Evolutionary conservation across 805 yeast species (phyloP).

Genomic region (Ogataea siamensis): DNA sequence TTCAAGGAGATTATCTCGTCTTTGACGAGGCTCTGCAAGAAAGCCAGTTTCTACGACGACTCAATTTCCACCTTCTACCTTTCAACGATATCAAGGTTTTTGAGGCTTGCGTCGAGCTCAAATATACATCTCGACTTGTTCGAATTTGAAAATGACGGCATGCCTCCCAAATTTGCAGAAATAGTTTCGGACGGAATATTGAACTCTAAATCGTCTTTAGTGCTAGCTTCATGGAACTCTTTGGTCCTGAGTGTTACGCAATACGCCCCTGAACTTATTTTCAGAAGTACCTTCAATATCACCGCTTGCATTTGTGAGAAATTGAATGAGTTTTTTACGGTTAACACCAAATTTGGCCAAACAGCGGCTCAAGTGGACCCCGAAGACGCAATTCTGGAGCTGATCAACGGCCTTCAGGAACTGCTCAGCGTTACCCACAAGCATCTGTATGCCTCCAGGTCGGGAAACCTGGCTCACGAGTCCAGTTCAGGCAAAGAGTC

Average conservation of each 20-base stretch:
- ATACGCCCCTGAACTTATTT: conserved; percentile 29
- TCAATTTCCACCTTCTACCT: conserved; percentile 26
- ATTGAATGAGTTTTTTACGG: conserved; percentile 24
- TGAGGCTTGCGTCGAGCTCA: conserved; percentile 27
- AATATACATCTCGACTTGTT: conserved; percentile 18
- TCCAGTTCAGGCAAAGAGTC: conserved; percentile 33
- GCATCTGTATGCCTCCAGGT: conserved; percentile 34
- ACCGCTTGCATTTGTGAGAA: conserved; percentile 30
- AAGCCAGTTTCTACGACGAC: conserved; percentile 9
- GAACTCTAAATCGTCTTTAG: conserved; percentile 22
- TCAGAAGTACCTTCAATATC: conserved; percentile 23
- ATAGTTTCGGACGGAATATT: conserved; percentile 28
- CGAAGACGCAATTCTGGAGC: conserved; percentile 43
- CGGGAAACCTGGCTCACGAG: conserved; percentile 20
- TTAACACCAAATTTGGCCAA: conserved; percentile 20
- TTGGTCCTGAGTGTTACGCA: conserved; percentile 24
- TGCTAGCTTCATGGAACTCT: conserved; percentile 29
- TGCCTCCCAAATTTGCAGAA: conserved; percentile 22
- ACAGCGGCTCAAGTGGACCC: conserved; percentile 20
- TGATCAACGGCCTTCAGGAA: conserved; percentile 62
- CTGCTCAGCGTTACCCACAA: conserved; percentile 59
- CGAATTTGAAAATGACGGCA: conserved; percentile 13
- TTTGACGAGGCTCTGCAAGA: conserved; percentile 17
- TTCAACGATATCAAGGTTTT: conserved; percentile 22
- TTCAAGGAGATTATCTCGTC: conserved; percentile 37